Conservation (phyloP, 1,284 basidiomycete genomes). For the Acaromyces ingoldii region DNA sequence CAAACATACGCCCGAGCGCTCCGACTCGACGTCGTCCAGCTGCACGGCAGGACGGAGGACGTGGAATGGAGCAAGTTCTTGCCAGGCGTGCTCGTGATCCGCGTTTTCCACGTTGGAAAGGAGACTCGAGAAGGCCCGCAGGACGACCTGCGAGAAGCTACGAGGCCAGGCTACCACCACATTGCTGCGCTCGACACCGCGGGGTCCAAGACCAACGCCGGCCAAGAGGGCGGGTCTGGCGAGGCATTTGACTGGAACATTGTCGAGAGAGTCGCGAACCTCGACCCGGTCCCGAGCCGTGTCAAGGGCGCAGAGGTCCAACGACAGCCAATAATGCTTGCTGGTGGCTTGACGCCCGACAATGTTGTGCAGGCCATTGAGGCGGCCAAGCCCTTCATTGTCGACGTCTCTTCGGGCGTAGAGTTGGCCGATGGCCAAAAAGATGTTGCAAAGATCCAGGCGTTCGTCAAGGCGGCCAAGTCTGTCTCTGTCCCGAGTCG, state of each 20-base stretch:
- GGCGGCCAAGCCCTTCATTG: constrained; percentile 22
- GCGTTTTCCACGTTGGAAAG: constrained; percentile 39
- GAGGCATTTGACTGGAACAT: constrained; percentile 39
- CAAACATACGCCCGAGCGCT: constrained; percentile 23
- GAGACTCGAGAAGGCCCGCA: background rate
- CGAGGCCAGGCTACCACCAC: constrained; percentile 43
- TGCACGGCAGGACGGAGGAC: constrained; percentile 43
- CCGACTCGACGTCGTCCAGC: constrained; percentile 44
- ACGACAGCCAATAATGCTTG: constrained; percentile 33
- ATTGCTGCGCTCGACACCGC: constrained; percentile 43
- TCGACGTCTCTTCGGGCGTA: constrained; percentile 47
- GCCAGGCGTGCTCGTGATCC: constrained; percentile 41
- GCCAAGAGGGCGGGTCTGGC: constrained; percentile 36
- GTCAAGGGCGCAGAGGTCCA: constrained; percentile 14
- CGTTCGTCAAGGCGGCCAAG: constrained; percentile 19
- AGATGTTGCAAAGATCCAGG: constrained; percentile 33
- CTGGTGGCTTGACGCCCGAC: constrained; percentile 39
- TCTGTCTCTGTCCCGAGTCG: background rate
- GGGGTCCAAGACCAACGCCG: constrained; percentile 7
- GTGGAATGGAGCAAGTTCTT: constrained; percentile 45
- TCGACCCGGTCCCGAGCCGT: constrained; percentile 18
- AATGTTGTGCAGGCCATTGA: constrained; percentile 37
- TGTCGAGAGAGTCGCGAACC: constrained; percentile 17
- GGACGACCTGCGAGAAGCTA: constrained; percentile 27
- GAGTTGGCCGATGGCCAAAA: constrained; percentile 42